Evolutionary conservation across 257 asterid species (phyloP).

Genomic region (Ilex aquifolium): DNA sequence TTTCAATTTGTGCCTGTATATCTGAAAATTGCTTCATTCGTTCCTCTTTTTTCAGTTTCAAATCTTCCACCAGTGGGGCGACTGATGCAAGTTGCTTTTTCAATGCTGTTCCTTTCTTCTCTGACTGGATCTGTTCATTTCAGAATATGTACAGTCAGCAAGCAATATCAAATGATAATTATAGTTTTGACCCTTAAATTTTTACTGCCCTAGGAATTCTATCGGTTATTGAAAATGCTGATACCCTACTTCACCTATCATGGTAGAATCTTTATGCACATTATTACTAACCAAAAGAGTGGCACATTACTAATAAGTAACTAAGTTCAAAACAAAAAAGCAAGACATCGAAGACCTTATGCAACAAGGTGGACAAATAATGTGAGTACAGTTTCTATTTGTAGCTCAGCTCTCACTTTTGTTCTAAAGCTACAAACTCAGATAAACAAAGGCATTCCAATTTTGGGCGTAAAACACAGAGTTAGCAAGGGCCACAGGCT

Average conservation of each 20-base stretch:
- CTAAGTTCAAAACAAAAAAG: too few relatives aligned
- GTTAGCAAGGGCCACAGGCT: too few relatives aligned
- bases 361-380: too few relatives aligned
- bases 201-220: background rate
- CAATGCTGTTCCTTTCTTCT: slow-evolving; percentile 51
- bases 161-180: slow-evolving; percentile 7
- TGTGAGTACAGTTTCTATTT: too few relatives aligned
- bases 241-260: background rate
- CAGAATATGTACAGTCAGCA: slow-evolving; percentile 11
- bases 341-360: too few relatives aligned
- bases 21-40: slow-evolving; percentile 74
- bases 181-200: background rate
- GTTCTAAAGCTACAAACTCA: too few relatives aligned
- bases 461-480: too few relatives aligned
- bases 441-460: too few relatives aligned
- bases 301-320: background rate
- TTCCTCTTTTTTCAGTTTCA: slow-evolving; percentile 66
- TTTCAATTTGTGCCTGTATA: slow-evolving; percentile 73
- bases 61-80: slow-evolving; percentile 65
- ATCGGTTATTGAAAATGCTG: background rate
- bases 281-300: background rate
- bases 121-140: slow-evolving; percentile 44
- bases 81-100: slow-evolving; percentile 73
- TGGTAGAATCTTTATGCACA: background rate
- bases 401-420: too few relatives aligned